phyloP scores from a whole-genome alignment of 2,329 filamentous ascomycete genomes.

The Ceratocystis destructans region DNA sequence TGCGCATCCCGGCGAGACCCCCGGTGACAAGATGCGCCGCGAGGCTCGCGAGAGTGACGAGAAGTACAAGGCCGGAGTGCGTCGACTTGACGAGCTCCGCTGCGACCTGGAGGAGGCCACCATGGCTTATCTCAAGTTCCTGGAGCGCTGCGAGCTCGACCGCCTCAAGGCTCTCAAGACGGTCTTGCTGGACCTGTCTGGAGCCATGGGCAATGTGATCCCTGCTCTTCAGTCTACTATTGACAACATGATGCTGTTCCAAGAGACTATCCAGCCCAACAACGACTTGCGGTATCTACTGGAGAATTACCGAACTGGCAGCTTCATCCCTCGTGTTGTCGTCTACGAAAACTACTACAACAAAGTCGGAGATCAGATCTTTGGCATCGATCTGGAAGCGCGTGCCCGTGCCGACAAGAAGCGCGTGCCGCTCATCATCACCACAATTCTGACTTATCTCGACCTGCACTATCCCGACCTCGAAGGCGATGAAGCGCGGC shows the following conservation, averaged over 20 bases:
- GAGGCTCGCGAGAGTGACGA: slow-evolving; percentile 87
- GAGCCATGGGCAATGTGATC: slow-evolving; percentile 94
- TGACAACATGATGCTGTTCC: slow-evolving; percentile 97
- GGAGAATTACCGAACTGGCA: slow-evolving; percentile 92
- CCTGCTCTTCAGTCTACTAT: slow-evolving; percentile 90
- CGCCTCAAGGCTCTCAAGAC: slow-evolving; percentile 96
- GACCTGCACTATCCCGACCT: slow-evolving; percentile 96
- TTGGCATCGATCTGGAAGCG: slow-evolving; percentile 94
- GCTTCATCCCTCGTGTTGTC: slow-evolving; percentile 77
- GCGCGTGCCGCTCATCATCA: slow-evolving; percentile 83
- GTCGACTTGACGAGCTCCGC: slow-evolving; percentile 75
- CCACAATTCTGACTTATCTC: slow-evolving; percentile 83
- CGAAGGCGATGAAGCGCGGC: slow-evolving; percentile 84
- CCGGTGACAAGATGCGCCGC: slow-evolving; percentile 68
- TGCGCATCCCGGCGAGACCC: slow-evolving; percentile 69
- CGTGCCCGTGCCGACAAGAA: slow-evolving; percentile 88
- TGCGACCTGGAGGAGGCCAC: slow-evolving; percentile 96
- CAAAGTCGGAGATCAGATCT: slow-evolving; percentile 91
- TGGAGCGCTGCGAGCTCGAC: slow-evolving; percentile 94
- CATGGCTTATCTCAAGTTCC: slow-evolving; percentile 80
- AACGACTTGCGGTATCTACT: slow-evolving; percentile 86
- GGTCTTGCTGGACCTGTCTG: slow-evolving; percentile 92
- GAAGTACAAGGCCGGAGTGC: slow-evolving; percentile 76
- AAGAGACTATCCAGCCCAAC: slow-evolving; percentile 91
- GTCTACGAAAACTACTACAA: slow-evolving; percentile 99